These are phyloP conservation scores for Microcera coccophila DNA, from an alignment of 2,329 filamentous ascomycete genomes.

Conservation along the genomic window DNA sequence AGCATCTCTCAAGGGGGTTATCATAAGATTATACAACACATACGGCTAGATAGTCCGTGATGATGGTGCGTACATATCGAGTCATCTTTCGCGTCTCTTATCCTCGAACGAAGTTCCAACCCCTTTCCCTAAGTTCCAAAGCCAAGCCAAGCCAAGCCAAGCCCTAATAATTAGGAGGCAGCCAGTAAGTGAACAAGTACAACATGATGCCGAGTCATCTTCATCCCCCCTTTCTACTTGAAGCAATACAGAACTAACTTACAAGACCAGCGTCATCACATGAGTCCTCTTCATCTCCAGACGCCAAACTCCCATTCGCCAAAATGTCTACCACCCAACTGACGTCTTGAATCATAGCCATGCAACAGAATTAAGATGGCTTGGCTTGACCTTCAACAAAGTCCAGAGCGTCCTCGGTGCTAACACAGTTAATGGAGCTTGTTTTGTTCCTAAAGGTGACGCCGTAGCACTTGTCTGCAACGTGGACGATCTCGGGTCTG, in stretches of 20 bases:
- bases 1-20: too few species aligned
- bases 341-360: constrained; percentile 1
- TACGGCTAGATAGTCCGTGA: too few species aligned
- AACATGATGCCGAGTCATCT: constrained; percentile 3
- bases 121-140: too few species aligned
- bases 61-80: too few species aligned
- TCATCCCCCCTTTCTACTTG: constrained; percentile 13
- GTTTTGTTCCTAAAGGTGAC: constrained; percentile 94
- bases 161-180: too few species aligned
- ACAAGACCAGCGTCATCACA: constrained; percentile 22
- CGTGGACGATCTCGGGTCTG: constrained; percentile 89
- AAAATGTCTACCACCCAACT: constrained; percentile 19
- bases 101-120: too few species aligned
- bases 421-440: constrained; percentile 87
- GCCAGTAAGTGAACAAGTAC: too few species aligned
- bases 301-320: constrained; percentile 23
- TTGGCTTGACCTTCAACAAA: constrained; percentile 83
- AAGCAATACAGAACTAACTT: constrained; percentile 11
- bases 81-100: too few species aligned
- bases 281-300: constrained; percentile 23
- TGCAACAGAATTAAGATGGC: constrained; percentile 20
- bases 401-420: constrained; percentile 78
- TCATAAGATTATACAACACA: too few species aligned
- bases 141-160: too few species aligned
- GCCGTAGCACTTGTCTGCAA: constrained; percentile 97